Conservation (phyloP, 2,329 filamentous ascomycete species). For the Penicillium brasilianum region DNA sequence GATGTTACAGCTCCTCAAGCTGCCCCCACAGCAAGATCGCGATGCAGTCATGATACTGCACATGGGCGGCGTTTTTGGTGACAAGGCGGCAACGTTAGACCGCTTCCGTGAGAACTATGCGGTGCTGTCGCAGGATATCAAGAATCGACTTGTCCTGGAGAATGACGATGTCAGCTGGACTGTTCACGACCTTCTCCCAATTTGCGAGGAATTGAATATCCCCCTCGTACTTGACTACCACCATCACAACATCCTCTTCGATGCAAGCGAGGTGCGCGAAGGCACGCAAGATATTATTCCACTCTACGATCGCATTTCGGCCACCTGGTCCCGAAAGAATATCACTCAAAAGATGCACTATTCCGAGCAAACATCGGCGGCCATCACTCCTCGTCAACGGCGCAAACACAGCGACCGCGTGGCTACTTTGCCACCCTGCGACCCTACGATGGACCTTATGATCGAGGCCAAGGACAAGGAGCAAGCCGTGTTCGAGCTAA, state of each 20-base stretch:
- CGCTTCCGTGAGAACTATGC: slow-evolving; percentile 79
- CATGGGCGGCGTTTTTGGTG: slow-evolving; percentile 88
- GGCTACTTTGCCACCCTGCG: slow-evolving; percentile 78
- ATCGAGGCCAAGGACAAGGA: slow-evolving; percentile 99
- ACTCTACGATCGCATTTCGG: slow-evolving; percentile 76
- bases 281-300: slow-evolving; percentile 80
- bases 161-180: slow-evolving; percentile 94
- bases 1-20: slow-evolving; percentile 74
- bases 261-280: slow-evolving; percentile 73
- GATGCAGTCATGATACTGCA: slow-evolving; percentile 95
- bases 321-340: slow-evolving; percentile 81
- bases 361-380: slow-evolving; percentile 77
- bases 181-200: slow-evolving; percentile 86
- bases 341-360: slow-evolving; percentile 98
- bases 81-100: slow-evolving; percentile 77
- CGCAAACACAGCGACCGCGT: slow-evolving; percentile 86
- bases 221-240: slow-evolving; percentile 91
- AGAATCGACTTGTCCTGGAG: slow-evolving; percentile 82
- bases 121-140: slow-evolving; percentile 69
- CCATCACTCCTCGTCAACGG: slow-evolving; percentile 76
- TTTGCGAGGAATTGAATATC: slow-evolving; percentile 94
- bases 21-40: slow-evolving; percentile 77
- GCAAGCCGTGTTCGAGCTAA: slow-evolving; percentile 92
- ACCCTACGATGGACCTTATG: slow-evolving; percentile 90
- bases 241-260: slow-evolving; percentile 94